Evolutionary conservation across 2,329 filamentous ascomycete species (phyloP), one percentile per base, ranked within the genome.

Genomic region (Epichloe gansuensis): DNA sequence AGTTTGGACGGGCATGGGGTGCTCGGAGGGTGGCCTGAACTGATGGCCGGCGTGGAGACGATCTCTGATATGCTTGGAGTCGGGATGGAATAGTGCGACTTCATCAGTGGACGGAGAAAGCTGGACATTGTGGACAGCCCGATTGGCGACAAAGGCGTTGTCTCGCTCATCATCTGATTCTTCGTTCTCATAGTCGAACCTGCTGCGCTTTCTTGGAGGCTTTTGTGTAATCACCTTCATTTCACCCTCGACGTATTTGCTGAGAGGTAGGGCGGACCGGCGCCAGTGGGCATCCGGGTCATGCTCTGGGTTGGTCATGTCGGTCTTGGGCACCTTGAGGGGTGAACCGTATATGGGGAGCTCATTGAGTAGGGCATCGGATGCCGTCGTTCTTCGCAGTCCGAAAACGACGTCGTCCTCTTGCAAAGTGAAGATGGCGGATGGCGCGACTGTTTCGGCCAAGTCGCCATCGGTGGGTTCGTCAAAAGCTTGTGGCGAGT

Each of bases 21-120:
- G 85, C 65, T 97, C 91, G 0, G 88, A 90, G 0, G 93, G 93
- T 15, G 93, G 93, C 52, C 91, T 80, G 73, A 98, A 97, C 56
- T 91, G 88, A 66, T 96, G 91, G 8, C 88, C 87, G 9, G 89
- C 88, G 64, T 96, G 89, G 5, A 98, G 79, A 15, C 93, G 80
- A 64, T 97, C 91, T 53, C 91, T 82, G 42, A 96, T 90, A 52
- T 84, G 79, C 67, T 91, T 94, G 72, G 94, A 91, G 55, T 95
- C 88, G 0, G 88, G 83, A 57, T 88, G 83, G 69, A 98, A 98
- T 0, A 98, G 73, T 1, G 91, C 91, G 54, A 96, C 88, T 55
- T 88, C 80, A 2, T 76, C 81, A 58, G 85, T 84, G 57, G 86
- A 81, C 0, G 90, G 83, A 1, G 79, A 76, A 8, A 91, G 64